Base-by-base conservation (phyloP, 768 basidiomycete genomes). In the Pleurotus platypus region DNA sequence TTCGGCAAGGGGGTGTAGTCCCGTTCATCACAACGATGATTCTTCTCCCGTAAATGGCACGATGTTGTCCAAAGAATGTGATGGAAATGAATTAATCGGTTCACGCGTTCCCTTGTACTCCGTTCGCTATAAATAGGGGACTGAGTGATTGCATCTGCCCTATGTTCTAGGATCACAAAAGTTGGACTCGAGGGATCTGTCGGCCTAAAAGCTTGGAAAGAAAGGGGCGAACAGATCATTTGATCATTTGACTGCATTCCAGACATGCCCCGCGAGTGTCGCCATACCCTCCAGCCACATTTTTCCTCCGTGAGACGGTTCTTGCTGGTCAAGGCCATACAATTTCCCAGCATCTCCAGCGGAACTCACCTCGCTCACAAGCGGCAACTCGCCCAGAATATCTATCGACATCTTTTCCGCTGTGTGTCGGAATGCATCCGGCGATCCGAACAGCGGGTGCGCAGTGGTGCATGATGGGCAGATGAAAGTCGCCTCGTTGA, bases 401-500 rank as follows among this genome's bases (percentile, higher is more conserved):
- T 81, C 72, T 8, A 91, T 75, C 0, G 74, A 71, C 2, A 94
- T 80, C 2, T 77, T 75, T 2, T 68, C 61, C 0, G 90, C 86
- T 0, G 86, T 81, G 2, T 72, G 65, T 30, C 77, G 76, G 72
- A 95, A 94, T 8, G 75, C 68, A 6, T 78, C 77, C 13, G 51
- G 51, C 18, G 51, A 42, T 16, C 51, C 51, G 51, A 72, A 72
- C 60, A 68, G 63, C 7, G 67, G 71, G 3, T 63, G 88, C 1
- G 75, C 76, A 0, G 79, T 77, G 1, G 77, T 72, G 66, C 93
- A 97, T 8, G 82, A 80, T 0, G 89, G 79, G 62, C 92, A 95
- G 24, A 87, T 74, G 69, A 87, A 97, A 69, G 90, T 83, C 0
- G 94, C 83, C 75, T 94, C 89, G 67, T 98, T 98, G 46, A 98